Conservation (phyloP, 1,284 basidiomycete species). For the Trametes sp. region DNA sequence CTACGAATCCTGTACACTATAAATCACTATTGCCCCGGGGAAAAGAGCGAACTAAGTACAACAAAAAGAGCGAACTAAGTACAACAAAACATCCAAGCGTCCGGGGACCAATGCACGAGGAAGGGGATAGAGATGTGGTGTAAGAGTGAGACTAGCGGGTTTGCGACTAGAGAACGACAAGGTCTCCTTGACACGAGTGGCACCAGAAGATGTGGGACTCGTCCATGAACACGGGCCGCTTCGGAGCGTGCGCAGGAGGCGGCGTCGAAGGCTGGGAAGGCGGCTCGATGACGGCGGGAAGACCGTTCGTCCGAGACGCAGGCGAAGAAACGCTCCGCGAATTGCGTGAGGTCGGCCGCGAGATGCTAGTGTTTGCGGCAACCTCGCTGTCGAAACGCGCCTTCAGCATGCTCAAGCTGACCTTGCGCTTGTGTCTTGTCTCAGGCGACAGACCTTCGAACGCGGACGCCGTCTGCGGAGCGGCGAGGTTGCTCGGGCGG, state of each 20-base stretch:
- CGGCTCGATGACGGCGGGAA: slow-evolving; percentile 42
- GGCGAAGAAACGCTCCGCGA: slow-evolving; percentile 42
- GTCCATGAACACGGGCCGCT: slow-evolving; percentile 76
- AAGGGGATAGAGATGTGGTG: slow-evolving; percentile 3
- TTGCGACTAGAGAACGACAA: slow-evolving; percentile 69
- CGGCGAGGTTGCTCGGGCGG: slow-evolving; percentile 45
- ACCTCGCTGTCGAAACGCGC: slow-evolving; percentile 86
- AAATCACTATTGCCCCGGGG: slow-evolving; percentile 18
- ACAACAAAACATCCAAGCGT: background rate
- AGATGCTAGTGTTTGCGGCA: slow-evolving; percentile 48
- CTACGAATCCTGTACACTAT: slow-evolving; percentile 31
- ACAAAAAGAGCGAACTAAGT: background rate
- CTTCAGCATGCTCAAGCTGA: slow-evolving; percentile 88
- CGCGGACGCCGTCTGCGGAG: slow-evolving; percentile 46
- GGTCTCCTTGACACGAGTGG: slow-evolving; percentile 77
- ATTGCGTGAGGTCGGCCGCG: slow-evolving; percentile 55
- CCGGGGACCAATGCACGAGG: slow-evolving; percentile 1
- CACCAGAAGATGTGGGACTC: slow-evolving; percentile 89
- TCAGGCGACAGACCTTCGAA: slow-evolving; percentile 66
- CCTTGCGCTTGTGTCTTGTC: slow-evolving; percentile 83
- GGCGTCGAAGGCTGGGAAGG: slow-evolving; percentile 30
- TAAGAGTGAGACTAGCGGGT: background rate
- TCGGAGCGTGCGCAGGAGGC: slow-evolving; percentile 28
- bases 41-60: background rate
- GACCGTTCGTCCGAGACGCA: slow-evolving; percentile 37